Evolutionary conservation across 2,329 filamentous ascomycete genomes (phyloP), one percentile per base, ranked within the genome.

Genomic region (Fusarium veterinarium): DNA sequence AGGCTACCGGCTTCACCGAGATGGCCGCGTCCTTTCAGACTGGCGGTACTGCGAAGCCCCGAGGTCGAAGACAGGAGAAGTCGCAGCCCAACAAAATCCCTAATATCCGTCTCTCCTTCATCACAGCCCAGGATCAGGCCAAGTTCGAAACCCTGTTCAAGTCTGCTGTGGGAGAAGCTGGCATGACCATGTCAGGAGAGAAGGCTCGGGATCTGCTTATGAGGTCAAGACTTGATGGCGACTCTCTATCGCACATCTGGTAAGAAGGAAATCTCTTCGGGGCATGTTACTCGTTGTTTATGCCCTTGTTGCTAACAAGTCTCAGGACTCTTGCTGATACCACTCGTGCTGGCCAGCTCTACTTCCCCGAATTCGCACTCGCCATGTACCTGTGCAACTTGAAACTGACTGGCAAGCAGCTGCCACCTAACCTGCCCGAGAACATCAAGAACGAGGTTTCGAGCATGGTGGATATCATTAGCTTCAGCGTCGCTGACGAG

Each of bases 401-500:
- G 75, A 96, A 92, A 81, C 86, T 98, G 65, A 96, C 94, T 1
- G 94, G 95, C 66, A 97, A 97, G 82, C 86, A 91, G 1, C 83
- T 99, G 30, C 96, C 96, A 0, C 79, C 87, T 4, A 82, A 80
- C 10, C 86, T 99, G 14, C 96, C 96, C 1, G 95, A 98, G 37
- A 92, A 90, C 66, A 91, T 99, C 73, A 93, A 91, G 84, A 99
- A 99, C 78, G 96, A 99, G 82, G 96, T 99, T 23, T 98, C 95
- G 7, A 97, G 96, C 83, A 98, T 99, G 95, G 96, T 99, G 44
- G 96, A 99, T 80, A 99, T 99, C 63, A 99, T 99, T 79, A 97
- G 95, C 67, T 99, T 99, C 80, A 94, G 92, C 75, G 89, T 98
- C 30, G 91, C 90, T 1, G 96, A 99, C 73, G 92, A 95, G 33